Conservation (phyloP, 129 eudicot genomes). For the Erigeron canadensis region DNA sequence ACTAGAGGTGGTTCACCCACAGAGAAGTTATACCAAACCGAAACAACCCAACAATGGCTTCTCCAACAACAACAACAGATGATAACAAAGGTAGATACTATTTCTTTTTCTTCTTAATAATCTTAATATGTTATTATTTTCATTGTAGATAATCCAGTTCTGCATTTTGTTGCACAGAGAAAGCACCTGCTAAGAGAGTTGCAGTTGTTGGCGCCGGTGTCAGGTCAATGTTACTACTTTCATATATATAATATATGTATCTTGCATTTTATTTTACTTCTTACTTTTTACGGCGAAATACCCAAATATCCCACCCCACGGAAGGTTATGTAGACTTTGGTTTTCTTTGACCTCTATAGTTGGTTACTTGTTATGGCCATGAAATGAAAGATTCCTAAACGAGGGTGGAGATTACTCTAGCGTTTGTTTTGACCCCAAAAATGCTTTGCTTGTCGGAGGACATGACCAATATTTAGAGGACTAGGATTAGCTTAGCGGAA, state of each 20-base stretch:
- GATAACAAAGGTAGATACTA: constrained; percentile 32
- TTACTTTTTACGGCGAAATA: not conserved
- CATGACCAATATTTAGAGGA: too few relatives aligned
- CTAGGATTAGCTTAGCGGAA: too few relatives aligned
- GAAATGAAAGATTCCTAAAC: too few relatives aligned
- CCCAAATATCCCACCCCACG: too few relatives aligned
- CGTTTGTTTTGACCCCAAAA: too few relatives aligned
- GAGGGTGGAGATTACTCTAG: too few relatives aligned
- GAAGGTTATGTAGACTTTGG: too few relatives aligned
- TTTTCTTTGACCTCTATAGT: too few relatives aligned
- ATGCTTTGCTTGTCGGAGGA: too few relatives aligned
- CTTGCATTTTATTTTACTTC: not conserved
- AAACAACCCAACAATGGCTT: constrained; percentile 28
- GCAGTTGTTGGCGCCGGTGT: constrained; percentile 98
- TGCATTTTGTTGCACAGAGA: constrained; percentile 34
- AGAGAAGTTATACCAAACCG: constrained; percentile 12
- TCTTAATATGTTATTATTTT: not conserved
- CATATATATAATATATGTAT: not conserved
- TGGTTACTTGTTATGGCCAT: too few relatives aligned
- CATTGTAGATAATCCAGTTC: not conserved
- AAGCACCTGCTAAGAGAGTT: constrained; percentile 50
- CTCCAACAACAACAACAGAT: constrained; percentile 25
- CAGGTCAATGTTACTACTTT: constrained; percentile 42
- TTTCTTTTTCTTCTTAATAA: too few relatives aligned
- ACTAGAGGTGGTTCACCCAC: constrained; percentile 20